Evolutionary conservation across 768 basidiomycete genomes (phyloP), one percentile per base, ranked within the genome.

Genomic region (Favolaschia claudopus): DNA sequence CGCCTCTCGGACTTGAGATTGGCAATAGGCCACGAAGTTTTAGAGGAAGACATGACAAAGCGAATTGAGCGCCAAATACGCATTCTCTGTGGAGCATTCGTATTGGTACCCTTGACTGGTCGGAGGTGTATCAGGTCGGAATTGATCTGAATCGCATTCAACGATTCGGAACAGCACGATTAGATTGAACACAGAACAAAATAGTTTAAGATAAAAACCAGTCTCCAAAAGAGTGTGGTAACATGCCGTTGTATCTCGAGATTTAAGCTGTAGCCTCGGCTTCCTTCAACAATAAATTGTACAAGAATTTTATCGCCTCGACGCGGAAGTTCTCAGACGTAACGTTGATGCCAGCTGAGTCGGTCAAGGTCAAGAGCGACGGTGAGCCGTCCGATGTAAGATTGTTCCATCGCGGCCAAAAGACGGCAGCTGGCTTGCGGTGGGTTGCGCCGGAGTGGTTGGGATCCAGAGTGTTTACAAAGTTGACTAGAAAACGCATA

Each of bases 401-500:
- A 4, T 19, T 19, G 44, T 55, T 55, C 38, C 55, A 63, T 25
- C 28, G 44, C 25, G 66, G 58, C 66, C 67, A 63, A 29, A 44
- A 24, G 20, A 63, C 55, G 7, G 17, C 6, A 22, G 37, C 22
- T 22, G 38, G 10, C 22, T 12, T 28, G 25, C 33, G 39, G 44
- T 15, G 12, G 20, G 12, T 9, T 19, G 20, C 45, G 13, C 48
- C 39, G 25, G 49, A 29, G 31, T 51, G 61, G 46, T 74, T 73
- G 4, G 73, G 73, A 51, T 74, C 58, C 19, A 71, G 60, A 5
- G 46, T 64, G 37, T 59, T 64, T 20, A 64, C 22, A 33, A 64
- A 64, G 43, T 64, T 52, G 53, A 64, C 62, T 64, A 17, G 17
- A 22, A 28, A 20, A 12, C n/a, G n/a, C n/a, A n/a, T n/a, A n/a